Base-by-base conservation (phyloP, 257 asterid genomes). In the Przewalskia tangutica region DNA sequence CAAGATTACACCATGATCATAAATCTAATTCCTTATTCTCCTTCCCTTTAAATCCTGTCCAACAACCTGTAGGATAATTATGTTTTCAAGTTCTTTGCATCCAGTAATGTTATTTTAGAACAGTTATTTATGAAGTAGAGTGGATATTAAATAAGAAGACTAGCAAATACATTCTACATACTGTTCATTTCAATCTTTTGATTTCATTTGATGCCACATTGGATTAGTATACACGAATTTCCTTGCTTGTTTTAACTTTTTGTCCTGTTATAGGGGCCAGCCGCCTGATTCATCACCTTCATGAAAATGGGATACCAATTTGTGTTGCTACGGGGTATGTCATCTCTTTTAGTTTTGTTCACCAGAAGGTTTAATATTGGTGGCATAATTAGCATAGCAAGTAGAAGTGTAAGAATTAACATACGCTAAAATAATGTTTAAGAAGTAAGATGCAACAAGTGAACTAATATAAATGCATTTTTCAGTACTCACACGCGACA, bases 251-350 rank as follows among this genome's bases (percentile, higher is more conserved):
- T 65, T 50, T 54, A 63, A 46, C 7, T 36, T 73, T 83, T 16
- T 77, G 42, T 86, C 70, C 81, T 77, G 79, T 88, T 81, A 16
- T 87, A 94, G 98, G 99, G 79, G 97, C 94, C 81, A 86, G 88
- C 80, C 94, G 88, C 56, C 84, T 95, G 89, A 82, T 95, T 82
- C 88, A 83, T 85, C 97, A 94, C 90, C 97, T 95, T 86, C 97
- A 91, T 88, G 88, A 91, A 50, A 95, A 89, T 50, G 95, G 96
- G 70, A 85, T 94, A 79, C 99, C 98, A 83, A 94, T 95, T 36
- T 92, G 93, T 90, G 94, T 95, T 83, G 99, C 97, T 55, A 94
- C 99, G 1, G 98, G 98, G 98, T 94, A 90, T 50, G 85, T 40
- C 48, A 27, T 84, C 64, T 85, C 63, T 77, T 36, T 73, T 60